Percentiles rank a stretch among this genome's conserved stretches.
These are phyloP conservation scores for Acacia crassicarpa DNA, from an alignment of 306 rosid genomes.

Conservation along the genomic window DNA sequence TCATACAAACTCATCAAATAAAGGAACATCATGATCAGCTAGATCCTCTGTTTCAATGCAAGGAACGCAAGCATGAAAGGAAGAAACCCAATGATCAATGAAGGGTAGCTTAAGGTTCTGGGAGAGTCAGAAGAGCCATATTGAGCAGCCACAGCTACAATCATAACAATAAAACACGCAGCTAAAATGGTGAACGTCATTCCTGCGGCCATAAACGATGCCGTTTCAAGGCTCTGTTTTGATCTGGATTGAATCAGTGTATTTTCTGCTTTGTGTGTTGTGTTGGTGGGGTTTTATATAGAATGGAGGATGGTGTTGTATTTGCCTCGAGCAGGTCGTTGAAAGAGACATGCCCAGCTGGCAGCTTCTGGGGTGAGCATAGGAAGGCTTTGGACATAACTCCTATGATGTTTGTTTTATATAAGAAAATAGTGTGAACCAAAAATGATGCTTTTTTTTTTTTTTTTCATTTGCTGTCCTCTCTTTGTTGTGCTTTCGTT, in stretches of 20 bases:
- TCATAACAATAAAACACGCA: slow-evolving; percentile 32
- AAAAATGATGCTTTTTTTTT: neutral
- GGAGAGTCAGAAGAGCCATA: neutral
- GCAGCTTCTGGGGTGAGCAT: neutral
- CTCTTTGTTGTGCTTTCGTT: neutral
- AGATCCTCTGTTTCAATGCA: slow-evolving; percentile 13
- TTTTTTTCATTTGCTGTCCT: neutral
- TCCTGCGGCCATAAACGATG: neutral
- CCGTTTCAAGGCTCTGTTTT: neutral
- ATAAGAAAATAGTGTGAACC: neutral
- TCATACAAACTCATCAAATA: neutral
- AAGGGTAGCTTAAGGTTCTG: slow-evolving; percentile 26
- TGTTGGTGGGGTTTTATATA: neutral
- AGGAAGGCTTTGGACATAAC: neutral
- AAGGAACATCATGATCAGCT: neutral
- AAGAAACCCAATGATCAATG: slow-evolving; percentile 21
- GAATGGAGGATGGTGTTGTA: neutral
- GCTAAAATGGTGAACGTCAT: slow-evolving; percentile 1
- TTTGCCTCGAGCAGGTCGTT: neutral
- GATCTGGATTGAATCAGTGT: neutral
- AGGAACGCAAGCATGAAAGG: slow-evolving; percentile 25
- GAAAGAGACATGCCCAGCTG: neutral
- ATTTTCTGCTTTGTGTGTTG: neutral
- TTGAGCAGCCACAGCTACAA: slow-evolving; percentile 31
- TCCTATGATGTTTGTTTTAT: neutral